Conservation (phyloP, 208 protist genomes). For the Phytomonas serpens region DNA sequence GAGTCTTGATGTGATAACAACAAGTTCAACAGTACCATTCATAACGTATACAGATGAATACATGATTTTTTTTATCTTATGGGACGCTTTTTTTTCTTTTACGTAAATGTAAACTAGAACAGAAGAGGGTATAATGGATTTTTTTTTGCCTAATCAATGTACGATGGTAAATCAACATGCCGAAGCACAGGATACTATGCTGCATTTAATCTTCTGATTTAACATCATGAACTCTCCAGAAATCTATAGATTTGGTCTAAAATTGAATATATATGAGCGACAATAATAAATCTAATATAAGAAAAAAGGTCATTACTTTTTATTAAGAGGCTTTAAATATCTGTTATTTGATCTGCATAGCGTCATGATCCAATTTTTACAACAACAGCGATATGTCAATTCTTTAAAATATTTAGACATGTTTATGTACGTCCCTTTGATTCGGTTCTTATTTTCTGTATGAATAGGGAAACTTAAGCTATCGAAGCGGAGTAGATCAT, state of each 20-base stretch:
- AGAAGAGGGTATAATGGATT: conserved; percentile 10
- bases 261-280: neutral
- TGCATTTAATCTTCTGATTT: neutral
- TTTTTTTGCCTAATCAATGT: neutral
- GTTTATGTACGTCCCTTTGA: neutral
- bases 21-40: neutral
- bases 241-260: neutral
- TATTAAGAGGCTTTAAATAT: neutral
- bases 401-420: neutral
- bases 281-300: neutral
- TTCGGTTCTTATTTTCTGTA: neutral
- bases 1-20: neutral
- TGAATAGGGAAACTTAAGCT: neutral
- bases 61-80: neutral
- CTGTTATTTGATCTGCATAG: neutral
- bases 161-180: neutral
- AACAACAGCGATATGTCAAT: neutral
- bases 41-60: neutral
- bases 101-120: neutral
- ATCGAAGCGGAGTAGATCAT: neutral
- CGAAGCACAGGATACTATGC: neutral
- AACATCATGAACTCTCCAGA: neutral
- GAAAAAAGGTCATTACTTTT: neutral
- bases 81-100: neutral
- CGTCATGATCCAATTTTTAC: neutral